A percentile compares a stretch with the other conserved stretches of the same genome.
These are phyloP conservation scores for Solanum chaucha DNA, from an alignment of 257 asterid genomes.

Conservation along the genomic window DNA sequence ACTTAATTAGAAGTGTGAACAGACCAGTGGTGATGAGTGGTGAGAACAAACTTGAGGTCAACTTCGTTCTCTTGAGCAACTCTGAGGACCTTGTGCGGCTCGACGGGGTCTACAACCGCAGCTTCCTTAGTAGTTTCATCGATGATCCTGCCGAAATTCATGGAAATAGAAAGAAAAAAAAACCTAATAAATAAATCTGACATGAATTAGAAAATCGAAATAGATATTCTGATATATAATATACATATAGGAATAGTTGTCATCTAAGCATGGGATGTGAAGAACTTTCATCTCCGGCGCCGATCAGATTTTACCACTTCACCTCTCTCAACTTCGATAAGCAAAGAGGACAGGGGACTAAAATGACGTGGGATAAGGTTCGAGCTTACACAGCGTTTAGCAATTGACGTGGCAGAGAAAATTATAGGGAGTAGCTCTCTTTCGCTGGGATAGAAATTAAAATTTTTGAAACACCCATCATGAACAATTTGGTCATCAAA, in stretches of 20 bases:
- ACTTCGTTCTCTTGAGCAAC: conserved; percentile 74
- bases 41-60: conserved; percentile 66
- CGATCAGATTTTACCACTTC: not conserved
- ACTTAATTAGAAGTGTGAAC: not conserved
- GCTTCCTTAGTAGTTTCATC: conserved; percentile 79
- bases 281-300: conserved; percentile 45
- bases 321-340: not conserved
- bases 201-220: not conserved
- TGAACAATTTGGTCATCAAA: no score
- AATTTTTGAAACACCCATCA: not conserved
- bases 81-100: conserved; percentile 68
- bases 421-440: no score
- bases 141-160: conserved; percentile 12
- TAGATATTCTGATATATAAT: not conserved
- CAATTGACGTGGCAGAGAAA: not conserved
- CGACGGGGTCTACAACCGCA: conserved; percentile 89
- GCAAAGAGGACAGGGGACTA: not conserved
- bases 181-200: not conserved
- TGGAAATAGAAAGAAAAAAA: not conserved
- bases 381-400: not conserved
- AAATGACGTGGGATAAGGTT: not conserved
- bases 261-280: conserved; percentile 61
- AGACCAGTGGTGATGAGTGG: conserved; percentile 96
- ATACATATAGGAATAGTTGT: conserved; percentile 59
- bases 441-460: not conserved